Evolutionary conservation across 2,329 filamentous ascomycete genomes (phyloP), one percentile per base, ranked within the genome.

Genomic region (Neonectria hederae): DNA sequence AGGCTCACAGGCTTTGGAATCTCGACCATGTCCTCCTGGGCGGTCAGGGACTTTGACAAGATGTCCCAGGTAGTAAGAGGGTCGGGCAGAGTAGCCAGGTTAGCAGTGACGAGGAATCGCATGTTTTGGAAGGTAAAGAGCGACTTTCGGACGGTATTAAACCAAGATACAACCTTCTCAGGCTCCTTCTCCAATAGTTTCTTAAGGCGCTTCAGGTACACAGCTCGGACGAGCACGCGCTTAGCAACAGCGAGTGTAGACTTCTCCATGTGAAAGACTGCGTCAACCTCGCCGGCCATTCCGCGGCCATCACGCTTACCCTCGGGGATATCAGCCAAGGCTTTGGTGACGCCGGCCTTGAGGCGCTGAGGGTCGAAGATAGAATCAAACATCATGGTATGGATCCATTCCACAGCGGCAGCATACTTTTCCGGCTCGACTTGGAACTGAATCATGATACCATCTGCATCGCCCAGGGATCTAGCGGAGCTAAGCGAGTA

Each of bases 261-360:
- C 30, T 87, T 86, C n/a, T 91, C 86, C 72, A 92, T 89, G 76
- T 97, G 93, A 22, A 97, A 87, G 79, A 95, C 93, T 66, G 90
- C 87, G 71, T 96, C 88, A 62, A 90, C 84, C 67, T 89, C 87
- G 59, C 80, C 81, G 4, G 87, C 82, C 89, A 90, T 90, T 45
- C 82, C 82, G 61, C 90, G 87, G 1, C 96, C 96, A 71, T 92
- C 92, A 45, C 96, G 92, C 83, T 98, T 99, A 56, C 90, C 85
- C 75, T 97, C 94, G 0, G 96, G 96, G 19, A 99, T 91, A 72
- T 98, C 95, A 3, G 94, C 94, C 19, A 97, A 84, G 49, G 97
- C 88, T 78, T 97, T 97, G 62, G 90, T 89, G 17, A 97, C 81
- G 22, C 84, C 82, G 67, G 92, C 87, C 69, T 85, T 86, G 54